A percentile compares a stretch with the other conserved stretches of the same genome.
phyloP scores from a whole-genome alignment of 2,329 filamentous ascomycete genomes.

The Plenodomus lindquistii region DNA sequence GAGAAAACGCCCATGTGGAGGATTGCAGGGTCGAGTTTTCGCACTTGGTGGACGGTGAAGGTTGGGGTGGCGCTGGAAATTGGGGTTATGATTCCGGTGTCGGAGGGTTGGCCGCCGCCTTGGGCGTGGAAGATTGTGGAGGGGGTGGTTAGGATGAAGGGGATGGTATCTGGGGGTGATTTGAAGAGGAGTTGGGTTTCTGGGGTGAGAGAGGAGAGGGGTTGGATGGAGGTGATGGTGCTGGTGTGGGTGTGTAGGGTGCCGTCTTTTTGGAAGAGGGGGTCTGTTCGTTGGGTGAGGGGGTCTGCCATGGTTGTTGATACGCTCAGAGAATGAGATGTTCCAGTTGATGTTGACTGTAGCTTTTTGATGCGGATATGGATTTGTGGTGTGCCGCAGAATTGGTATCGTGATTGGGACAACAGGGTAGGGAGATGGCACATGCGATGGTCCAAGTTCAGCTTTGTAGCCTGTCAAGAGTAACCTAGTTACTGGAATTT shows the following conservation, averaged over 20 bases:
- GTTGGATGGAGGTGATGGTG: constrained; percentile 52
- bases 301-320: constrained; percentile 2
- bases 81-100: constrained; percentile 61
- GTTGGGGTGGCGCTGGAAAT: constrained; percentile 6
- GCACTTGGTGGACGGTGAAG: constrained; percentile 62
- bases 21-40: constrained; percentile 59
- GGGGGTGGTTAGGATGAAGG: constrained; percentile 63
- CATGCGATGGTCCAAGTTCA: too few species aligned
- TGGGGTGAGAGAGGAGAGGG: constrained; percentile 56
- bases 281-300: constrained; percentile 25
- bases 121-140: constrained; percentile 77
- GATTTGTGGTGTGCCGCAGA: neutral
- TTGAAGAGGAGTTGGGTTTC: constrained; percentile 63
- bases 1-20: constrained; percentile 68
- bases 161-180: constrained; percentile 50
- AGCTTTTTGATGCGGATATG: neutral
- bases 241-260: constrained; percentile 51
- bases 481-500: neutral
- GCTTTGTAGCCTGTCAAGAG: too few species aligned
- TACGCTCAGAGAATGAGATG: neutral
- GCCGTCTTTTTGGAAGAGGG: constrained; percentile 48
- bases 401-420: neutral
- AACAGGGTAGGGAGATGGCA: neutral
- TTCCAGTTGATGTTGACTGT: neutral
- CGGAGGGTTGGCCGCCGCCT: constrained; percentile 74